Conservation (phyloP, 768 basidiomycete species). For the Tylopilus balloui region DNA sequence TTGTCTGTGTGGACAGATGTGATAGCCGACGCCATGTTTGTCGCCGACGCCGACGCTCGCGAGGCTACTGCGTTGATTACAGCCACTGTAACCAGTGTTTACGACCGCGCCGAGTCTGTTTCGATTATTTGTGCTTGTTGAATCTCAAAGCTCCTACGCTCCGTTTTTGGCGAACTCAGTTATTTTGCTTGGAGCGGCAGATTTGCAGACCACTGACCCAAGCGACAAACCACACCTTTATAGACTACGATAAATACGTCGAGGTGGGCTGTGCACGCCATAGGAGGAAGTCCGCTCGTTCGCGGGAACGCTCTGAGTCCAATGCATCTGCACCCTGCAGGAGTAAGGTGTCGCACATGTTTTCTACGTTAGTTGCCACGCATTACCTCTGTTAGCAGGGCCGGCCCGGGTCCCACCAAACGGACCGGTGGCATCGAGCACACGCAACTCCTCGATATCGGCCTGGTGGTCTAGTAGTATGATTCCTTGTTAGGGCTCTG, state of each 20-base stretch:
- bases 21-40: slow-evolving; percentile 58
- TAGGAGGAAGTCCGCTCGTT: not conserved
- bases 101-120: slow-evolving; percentile 4
- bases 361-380: no score
- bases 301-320: not conserved
- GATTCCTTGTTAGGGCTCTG: slow-evolving; percentile 56
- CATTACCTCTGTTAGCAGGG: no score
- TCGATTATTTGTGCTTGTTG: slow-evolving; percentile 30
- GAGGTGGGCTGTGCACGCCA: not conserved
- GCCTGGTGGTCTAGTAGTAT: slow-evolving; percentile 64
- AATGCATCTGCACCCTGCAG: not conserved
- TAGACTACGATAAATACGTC: no score
- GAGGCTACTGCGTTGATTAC: slow-evolving; percentile 7
- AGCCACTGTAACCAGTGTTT: slow-evolving; percentile 6
- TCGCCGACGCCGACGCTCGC: slow-evolving; percentile 8
- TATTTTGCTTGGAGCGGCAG: not conserved
- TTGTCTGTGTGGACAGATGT: slow-evolving; percentile 56
- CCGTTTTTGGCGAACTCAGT: slow-evolving; percentile 11
- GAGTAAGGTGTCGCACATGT: no score
- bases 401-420: no score
- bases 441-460: slow-evolving; percentile 7
- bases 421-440: no score
- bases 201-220: not conserved
- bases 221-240: not conserved
- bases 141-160: slow-evolving; percentile 16